Percentiles rank a stretch among this genome's conserved stretches.
phyloP scores from a whole-genome alignment of 208 protist species.

The Acanthamoeba triangularis region DNA sequence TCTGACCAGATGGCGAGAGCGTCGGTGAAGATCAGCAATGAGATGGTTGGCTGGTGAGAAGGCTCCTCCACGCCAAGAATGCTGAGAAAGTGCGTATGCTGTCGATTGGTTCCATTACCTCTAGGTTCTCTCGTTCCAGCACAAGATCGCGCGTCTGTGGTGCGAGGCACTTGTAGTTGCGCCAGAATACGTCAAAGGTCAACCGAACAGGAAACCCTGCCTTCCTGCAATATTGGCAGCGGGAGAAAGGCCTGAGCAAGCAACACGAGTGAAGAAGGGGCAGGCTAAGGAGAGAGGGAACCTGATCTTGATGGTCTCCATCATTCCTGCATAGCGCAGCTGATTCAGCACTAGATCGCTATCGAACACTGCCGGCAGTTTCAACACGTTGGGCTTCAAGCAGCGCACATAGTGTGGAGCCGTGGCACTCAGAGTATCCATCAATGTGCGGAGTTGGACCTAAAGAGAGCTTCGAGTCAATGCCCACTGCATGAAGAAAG shows the following conservation, averaged over 20 bases:
- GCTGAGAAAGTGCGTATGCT: too few species aligned
- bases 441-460: constrained; percentile 83
- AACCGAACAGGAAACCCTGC: constrained; percentile 78
- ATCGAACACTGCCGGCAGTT: constrained; percentile 27
- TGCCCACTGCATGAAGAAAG: neutral
- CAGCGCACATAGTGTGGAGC: constrained; percentile 97
- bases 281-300: neutral
- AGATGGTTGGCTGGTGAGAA: too few species aligned
- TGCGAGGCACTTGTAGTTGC: neutral
- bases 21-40: too few species aligned
- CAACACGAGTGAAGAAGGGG: neutral
- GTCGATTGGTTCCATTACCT: neutral
- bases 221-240: constrained; percentile 33
- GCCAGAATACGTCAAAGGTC: neutral
- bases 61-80: too few species aligned
- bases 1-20: too few species aligned
- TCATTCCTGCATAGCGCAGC: constrained; percentile 84
- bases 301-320: constrained; percentile 85
- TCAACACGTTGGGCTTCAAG: constrained; percentile 93
- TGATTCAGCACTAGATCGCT: constrained; percentile 44
- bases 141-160: neutral
- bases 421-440: constrained; percentile 87
- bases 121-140: neutral
- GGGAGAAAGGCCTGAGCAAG: constrained; percentile 67
- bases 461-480: neutral